Evolutionary conservation across 129 eudicot genomes (phyloP).

Genomic region (Pulicaria dysenterica): DNA sequence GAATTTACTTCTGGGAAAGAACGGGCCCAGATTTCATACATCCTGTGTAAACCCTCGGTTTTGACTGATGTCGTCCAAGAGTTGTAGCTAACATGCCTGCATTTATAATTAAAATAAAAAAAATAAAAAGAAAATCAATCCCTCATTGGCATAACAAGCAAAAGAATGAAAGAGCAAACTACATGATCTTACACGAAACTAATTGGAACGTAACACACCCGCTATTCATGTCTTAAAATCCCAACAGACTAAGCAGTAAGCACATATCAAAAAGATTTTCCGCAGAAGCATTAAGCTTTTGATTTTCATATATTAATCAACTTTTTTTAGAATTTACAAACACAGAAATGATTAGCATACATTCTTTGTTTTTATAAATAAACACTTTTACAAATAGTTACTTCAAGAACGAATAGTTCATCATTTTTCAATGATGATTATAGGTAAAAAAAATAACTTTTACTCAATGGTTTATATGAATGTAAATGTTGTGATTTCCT

Average conservation of each 20-base stretch:
- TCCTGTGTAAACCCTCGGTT: slow-evolving; percentile 72
- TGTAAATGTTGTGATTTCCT: slow-evolving; percentile 1
- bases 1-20: slow-evolving; percentile 67
- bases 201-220: background rate
- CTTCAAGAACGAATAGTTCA: background rate
- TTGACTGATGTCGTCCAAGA: slow-evolving; percentile 71
- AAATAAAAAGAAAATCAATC: slow-evolving; percentile 9
- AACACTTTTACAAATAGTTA: too few species aligned
- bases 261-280: too few species aligned
- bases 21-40: slow-evolving; percentile 96
- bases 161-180: background rate
- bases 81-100: slow-evolving; percentile 72
- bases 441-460: background rate
- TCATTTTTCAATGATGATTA: background rate
- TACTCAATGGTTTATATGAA: background rate
- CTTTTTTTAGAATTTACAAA: too few species aligned
- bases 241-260: background rate
- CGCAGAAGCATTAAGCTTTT: too few species aligned
- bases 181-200: background rate
- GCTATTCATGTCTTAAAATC: background rate
- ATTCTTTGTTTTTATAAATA: too few species aligned
- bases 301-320: too few species aligned
- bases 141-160: slow-evolving; percentile 8
- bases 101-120: background rate
- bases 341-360: too few species aligned